These are phyloP conservation scores for Pseudopithomyces chartarum DNA, from an alignment of 2,329 filamentous ascomycete genomes.

Conservation along the genomic window DNA sequence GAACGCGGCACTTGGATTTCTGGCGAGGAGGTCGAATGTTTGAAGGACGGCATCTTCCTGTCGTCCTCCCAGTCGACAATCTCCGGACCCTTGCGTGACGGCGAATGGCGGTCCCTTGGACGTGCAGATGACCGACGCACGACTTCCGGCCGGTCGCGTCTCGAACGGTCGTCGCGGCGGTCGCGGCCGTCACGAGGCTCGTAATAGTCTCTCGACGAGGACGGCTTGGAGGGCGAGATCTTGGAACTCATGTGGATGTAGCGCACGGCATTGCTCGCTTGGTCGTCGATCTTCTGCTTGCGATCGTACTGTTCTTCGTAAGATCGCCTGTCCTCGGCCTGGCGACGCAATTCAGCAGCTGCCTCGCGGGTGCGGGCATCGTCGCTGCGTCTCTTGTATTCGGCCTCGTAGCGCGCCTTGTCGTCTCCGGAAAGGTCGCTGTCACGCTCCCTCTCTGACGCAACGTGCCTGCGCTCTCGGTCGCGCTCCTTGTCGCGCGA, in stretches of 20 bases:
- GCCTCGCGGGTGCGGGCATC: constrained; percentile 23
- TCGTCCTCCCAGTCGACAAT: constrained; percentile 40
- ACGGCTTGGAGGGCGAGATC: constrained; percentile 31
- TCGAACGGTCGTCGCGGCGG: constrained; percentile 21
- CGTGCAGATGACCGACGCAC: constrained; percentile 42
- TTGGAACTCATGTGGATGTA: constrained; percentile 35
- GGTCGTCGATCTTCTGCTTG: constrained; percentile 32
- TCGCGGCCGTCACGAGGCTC: constrained; percentile 16
- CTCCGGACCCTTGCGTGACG: constrained; percentile 35
- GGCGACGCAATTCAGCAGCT: constrained; percentile 29
- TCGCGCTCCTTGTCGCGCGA: constrained; percentile 48
- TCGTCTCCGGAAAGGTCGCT: constrained; percentile 42
- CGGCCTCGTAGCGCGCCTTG: constrained; percentile 37
- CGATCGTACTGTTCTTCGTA: constrained; percentile 30
- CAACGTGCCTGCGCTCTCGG: constrained; percentile 42
- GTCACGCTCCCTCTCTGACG: constrained; percentile 41
- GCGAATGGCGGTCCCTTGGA: constrained; percentile 33
- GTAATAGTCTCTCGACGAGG: constrained; percentile 36
- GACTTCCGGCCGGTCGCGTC: constrained; percentile 35
- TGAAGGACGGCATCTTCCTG: constrained; percentile 40
- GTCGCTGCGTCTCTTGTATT: constrained; percentile 35
- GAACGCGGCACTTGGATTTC: constrained; percentile 34
- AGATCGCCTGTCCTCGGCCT: constrained; percentile 35
- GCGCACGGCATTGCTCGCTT: constrained; percentile 32
- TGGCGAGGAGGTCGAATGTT: constrained; percentile 45